Percentiles rank a stretch among this genome's conserved stretches.
Conservation (phyloP, 805 yeast genomes). For the Nakazawaea wickerhamii region DNA sequence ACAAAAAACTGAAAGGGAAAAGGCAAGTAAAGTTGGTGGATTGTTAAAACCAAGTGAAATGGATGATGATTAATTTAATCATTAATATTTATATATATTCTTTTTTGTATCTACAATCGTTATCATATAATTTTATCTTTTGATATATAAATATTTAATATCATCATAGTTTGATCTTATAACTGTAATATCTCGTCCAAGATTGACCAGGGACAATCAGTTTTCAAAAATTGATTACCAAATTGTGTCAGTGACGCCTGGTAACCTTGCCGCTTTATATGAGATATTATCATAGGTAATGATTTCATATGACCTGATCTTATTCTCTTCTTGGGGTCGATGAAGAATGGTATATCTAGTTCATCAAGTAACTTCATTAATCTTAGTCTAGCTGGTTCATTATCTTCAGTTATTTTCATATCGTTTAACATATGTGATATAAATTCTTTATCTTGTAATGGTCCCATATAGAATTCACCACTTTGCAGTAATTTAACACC, state of each 20-base stretch:
- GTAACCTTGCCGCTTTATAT: not conserved
- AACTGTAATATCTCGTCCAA: not conserved
- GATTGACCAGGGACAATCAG: constrained; percentile 6
- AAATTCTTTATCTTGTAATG: constrained; percentile 1
- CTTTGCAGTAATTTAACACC: not conserved
- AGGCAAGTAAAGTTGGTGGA: constrained; percentile 87
- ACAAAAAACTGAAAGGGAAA: constrained; percentile 65
- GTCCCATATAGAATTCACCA: constrained; percentile 2
- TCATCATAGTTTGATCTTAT: no score
- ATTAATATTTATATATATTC: constrained; percentile 1
- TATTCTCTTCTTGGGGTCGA: constrained; percentile 1
- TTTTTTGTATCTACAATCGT: not conserved
- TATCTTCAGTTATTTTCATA: not conserved
- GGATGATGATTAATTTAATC: constrained; percentile 54
- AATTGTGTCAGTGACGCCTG: constrained; percentile 5
- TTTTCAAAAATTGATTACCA: not conserved
- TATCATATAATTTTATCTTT: not conserved
- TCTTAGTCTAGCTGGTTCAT: not conserved
- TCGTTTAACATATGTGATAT: not conserved
- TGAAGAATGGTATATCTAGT: constrained; percentile 2
- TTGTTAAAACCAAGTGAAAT: constrained; percentile 90
- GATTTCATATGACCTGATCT: not conserved
- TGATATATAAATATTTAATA: not conserved
- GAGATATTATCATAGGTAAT: not conserved
- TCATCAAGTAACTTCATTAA: not conserved